Evolutionary conservation across 352 stramenopile genomes (phyloP), one percentile per base, ranked within the genome.

Genomic region (Phytophthora constricta): DNA sequence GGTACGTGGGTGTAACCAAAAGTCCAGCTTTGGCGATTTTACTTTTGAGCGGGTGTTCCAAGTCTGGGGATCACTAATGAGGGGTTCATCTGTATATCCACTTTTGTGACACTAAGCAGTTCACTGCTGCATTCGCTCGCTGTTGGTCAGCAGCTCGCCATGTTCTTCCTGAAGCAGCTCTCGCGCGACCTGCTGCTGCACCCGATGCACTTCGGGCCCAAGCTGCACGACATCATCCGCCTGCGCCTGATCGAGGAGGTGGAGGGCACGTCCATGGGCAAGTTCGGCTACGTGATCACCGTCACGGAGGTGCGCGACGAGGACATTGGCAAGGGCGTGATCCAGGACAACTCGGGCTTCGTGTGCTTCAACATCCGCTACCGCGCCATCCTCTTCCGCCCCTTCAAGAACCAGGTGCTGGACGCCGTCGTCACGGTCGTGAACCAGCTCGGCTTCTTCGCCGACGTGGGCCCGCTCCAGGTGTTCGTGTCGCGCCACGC

Each of bases 341-440:
- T 99, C 77, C 96, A 99, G 80, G 98, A 99, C 78, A 98, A 98
- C 77, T 98, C 96, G 27, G 97, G 96, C 28, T 97, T 97, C 75
- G 96, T 98, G 23, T 97, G 97, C 43, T 98, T 98, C 74, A 94
- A 97, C 54, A 97, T 98, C 67, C 95, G 96, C 65, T 99, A 99
- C 75, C 93, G 93, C 45, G 97, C 97, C 23, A 96, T 99, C 46
- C 79, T 99, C 39, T 93, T 99, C 65, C 86, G 97, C 22, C 97
- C 97, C 7, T 99, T 99, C 77, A 97, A 98, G 73, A 98, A 99
- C 73, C 96, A 99, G 79, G 96, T 99, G 23, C 73, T 99, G 4
- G 97, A 99, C 77, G 97, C 96, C 2, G 93, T 98, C 9, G 97
- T 99, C n/a, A 97, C 90, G 20, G 93, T 98, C 54, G 97, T 98